These are phyloP conservation scores for Papiliotrema nemorosa DNA, from an alignment of 1,284 basidiomycete species.

Conservation along the genomic window DNA sequence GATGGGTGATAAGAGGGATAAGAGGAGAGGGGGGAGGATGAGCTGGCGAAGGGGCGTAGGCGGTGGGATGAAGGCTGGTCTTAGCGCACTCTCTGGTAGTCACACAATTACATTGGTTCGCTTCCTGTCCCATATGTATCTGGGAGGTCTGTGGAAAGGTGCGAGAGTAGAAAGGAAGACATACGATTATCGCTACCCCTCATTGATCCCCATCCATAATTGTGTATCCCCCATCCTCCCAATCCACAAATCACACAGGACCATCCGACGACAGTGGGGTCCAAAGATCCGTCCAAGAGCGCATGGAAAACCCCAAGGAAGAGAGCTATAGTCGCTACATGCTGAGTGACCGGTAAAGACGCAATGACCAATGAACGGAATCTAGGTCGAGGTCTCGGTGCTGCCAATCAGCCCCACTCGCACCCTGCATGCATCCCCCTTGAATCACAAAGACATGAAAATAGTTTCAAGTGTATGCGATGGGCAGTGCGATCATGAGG, in stretches of 20 bases:
- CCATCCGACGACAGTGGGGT: constrained; percentile 68
- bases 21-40: constrained; percentile 77
- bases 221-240: constrained; percentile 60
- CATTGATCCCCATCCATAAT: constrained; percentile 19
- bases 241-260: constrained; percentile 64
- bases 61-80: constrained; percentile 47
- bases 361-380: constrained; percentile 66
- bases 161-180: too few species aligned
- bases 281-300: constrained; percentile 62
- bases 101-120: not conserved
- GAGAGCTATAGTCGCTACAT: constrained; percentile 71
- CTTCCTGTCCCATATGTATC: not conserved
- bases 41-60: constrained; percentile 48
- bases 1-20: constrained; percentile 87
- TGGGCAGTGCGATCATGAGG: not conserved
- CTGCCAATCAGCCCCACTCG: constrained; percentile 7
- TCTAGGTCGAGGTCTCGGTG: constrained; percentile 49
- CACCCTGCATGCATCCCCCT: not conserved
- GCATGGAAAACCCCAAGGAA: constrained; percentile 77
- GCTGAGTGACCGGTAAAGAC: constrained; percentile 78
- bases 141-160: not conserved
- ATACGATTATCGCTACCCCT: too few species aligned
- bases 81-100: not conserved
- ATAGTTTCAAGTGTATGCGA: too few species aligned
- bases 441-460: too few species aligned